phyloP scores from a whole-genome alignment of 768 basidiomycete genomes.

The Lyophyllum decastes region DNA sequence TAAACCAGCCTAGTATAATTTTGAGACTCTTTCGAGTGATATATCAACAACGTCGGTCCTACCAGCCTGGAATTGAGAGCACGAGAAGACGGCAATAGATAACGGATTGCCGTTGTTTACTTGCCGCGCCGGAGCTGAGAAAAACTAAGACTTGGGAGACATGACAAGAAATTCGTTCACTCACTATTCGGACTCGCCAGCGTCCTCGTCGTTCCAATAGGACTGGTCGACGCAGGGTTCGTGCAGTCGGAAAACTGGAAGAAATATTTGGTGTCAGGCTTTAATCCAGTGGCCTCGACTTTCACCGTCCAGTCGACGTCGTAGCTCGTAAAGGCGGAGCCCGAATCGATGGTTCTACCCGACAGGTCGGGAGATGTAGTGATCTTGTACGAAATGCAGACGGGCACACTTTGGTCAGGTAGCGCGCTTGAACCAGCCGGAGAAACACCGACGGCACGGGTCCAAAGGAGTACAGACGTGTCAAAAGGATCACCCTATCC shows the following conservation, averaged over 20 bases:
- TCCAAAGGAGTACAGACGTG: constrained; percentile 58
- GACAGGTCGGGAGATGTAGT: constrained; percentile 35
- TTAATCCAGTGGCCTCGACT: constrained; percentile 52
- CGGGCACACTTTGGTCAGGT: constrained; percentile 53
- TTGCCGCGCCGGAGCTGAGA: constrained; percentile 42
- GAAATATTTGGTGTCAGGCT: constrained; percentile 55
- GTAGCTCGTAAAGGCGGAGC: constrained; percentile 53
- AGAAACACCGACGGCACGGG: constrained; percentile 45
- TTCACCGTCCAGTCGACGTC: constrained; percentile 65
- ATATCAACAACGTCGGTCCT: constrained; percentile 12
- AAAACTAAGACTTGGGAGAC: too few species aligned
- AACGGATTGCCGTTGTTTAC: constrained; percentile 55
- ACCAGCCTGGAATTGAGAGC: constrained; percentile 56
- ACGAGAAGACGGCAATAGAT: constrained; percentile 60
- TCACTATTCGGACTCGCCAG: constrained; percentile 46
- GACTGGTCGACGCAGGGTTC: constrained; percentile 40
- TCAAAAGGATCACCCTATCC: constrained; percentile 56
- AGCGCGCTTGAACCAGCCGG: constrained; percentile 23
- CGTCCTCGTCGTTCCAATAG: constrained; percentile 56
- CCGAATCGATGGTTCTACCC: constrained; percentile 38
- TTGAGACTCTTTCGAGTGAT: too few species aligned
- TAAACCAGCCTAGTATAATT: constrained; percentile 65
- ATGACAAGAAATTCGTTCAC: too few species aligned
- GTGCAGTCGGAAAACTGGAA: constrained; percentile 59
- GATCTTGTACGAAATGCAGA: constrained; percentile 51